These are phyloP conservation scores for Phaeotremella fagi DNA, from an alignment of 768 basidiomycete genomes.

Conservation along the genomic window DNA sequence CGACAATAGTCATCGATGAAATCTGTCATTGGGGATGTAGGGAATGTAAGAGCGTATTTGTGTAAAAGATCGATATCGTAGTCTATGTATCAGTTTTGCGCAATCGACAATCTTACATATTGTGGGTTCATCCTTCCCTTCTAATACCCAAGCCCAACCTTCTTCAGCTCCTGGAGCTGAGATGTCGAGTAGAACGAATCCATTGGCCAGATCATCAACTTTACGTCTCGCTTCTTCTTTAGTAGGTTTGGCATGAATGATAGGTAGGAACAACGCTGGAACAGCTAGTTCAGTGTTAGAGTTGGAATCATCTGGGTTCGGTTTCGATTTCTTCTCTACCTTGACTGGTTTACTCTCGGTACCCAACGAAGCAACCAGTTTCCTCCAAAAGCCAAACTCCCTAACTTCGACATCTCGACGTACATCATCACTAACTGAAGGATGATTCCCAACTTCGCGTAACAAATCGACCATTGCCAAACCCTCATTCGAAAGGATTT, in stretches of 20 bases:
- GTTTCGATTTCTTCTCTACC: neutral
- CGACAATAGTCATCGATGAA: conserved; percentile 66
- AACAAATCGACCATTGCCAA: conserved; percentile 33
- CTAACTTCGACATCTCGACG: conserved; percentile 36
- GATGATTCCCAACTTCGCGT: conserved; percentile 33
- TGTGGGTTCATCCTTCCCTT: conserved; percentile 64
- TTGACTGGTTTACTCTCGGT: conserved; percentile 47
- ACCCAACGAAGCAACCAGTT: conserved; percentile 18
- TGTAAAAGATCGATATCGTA: conserved; percentile 60
- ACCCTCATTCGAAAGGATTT: conserved; percentile 29
- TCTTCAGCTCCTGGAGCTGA: conserved; percentile 58
- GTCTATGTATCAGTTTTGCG: conserved; percentile 4
- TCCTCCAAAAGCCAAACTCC: conserved; percentile 39
- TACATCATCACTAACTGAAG: conserved; percentile 23
- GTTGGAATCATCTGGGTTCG: no score
- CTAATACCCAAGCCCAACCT: conserved; percentile 75
- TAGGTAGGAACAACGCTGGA: conserved; percentile 49
- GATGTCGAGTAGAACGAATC: conserved; percentile 68
- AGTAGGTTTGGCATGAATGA: conserved; percentile 46
- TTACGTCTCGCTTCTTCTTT: conserved; percentile 55
- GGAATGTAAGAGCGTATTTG: conserved; percentile 64
- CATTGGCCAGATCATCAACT: conserved; percentile 67
- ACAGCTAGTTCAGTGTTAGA: conserved; percentile 49
- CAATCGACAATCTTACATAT: conserved; percentile 55
- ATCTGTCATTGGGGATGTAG: conserved; percentile 56